A percentile compares a stretch with the other conserved stretches of the same genome.
Conservation (phyloP, 805 yeast genomes). For the Deakozyma indianensis region DNA sequence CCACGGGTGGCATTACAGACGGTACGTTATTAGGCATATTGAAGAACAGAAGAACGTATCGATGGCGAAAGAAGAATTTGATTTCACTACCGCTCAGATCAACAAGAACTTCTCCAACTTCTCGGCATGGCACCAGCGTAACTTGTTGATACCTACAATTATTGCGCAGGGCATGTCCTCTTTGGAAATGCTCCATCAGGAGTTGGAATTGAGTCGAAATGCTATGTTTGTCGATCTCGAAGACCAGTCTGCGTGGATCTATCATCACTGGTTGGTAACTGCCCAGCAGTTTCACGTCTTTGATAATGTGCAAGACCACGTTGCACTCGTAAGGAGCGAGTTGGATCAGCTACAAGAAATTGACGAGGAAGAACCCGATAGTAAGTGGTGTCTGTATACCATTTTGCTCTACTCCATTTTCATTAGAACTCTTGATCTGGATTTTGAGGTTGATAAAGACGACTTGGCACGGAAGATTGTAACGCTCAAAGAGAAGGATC, state of each 20-base stretch:
- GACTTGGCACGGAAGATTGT: neutral
- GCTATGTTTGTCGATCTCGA: constrained; percentile 90
- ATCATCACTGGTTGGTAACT: constrained; percentile 61
- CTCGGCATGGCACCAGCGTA: constrained; percentile 91
- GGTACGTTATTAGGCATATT: constrained; percentile 39
- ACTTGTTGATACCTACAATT: constrained; percentile 47
- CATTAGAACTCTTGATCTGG: neutral
- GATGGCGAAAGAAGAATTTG: constrained; percentile 41
- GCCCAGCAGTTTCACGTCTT: constrained; percentile 28
- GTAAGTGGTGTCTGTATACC: constrained; percentile 60
- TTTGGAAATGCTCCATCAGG: constrained; percentile 29
- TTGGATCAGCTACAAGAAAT: constrained; percentile 41
- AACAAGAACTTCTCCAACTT: constrained; percentile 79
- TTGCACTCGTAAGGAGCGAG: constrained; percentile 30
- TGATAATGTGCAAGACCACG: constrained; percentile 27
- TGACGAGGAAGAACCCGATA: constrained; percentile 59
- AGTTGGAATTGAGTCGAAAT: constrained; percentile 54
- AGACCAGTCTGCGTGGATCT: constrained; percentile 89
- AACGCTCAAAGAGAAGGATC: constrained; percentile 5
- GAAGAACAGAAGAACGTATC: constrained; percentile 19
- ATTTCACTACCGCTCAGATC: constrained; percentile 65
- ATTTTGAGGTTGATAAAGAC: neutral
- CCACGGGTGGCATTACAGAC: constrained; percentile 92
- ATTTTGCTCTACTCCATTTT: constrained; percentile 3
- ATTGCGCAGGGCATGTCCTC: constrained; percentile 19